phyloP scores from a whole-genome alignment of 1,284 basidiomycete species.

The Ganoderma leucocontextum region DNA sequence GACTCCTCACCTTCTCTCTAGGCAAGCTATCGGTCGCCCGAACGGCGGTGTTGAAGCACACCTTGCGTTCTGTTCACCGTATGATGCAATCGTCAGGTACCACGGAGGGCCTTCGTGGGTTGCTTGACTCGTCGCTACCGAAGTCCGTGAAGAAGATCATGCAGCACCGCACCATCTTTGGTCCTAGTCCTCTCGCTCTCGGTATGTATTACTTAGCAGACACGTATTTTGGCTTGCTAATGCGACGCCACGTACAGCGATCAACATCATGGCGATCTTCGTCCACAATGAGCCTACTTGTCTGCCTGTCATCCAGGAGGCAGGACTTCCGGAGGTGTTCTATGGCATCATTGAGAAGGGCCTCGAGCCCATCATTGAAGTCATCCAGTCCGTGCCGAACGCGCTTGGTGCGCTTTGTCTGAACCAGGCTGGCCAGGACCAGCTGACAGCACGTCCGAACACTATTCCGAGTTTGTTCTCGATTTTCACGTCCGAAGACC shows the following conservation, averaged over 20 bases:
- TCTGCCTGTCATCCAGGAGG: slow-evolving; percentile 91
- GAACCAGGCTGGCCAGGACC: slow-evolving; percentile 89
- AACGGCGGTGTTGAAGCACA: slow-evolving; percentile 84
- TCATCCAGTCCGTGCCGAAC: slow-evolving; percentile 92
- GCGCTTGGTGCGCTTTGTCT: slow-evolving; percentile 97
- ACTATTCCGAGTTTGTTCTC: slow-evolving; percentile 88
- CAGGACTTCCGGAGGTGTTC: slow-evolving; percentile 89
- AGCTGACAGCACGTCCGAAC: slow-evolving; percentile 77
- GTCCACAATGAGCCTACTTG: slow-evolving; percentile 99
- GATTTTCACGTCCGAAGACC: slow-evolving; percentile 87
- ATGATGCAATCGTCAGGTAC: slow-evolving; percentile 98
- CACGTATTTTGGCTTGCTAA: slow-evolving; percentile 8
- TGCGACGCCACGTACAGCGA: slow-evolving; percentile 59
- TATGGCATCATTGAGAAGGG: slow-evolving; percentile 87
- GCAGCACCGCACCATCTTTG: slow-evolving; percentile 84
- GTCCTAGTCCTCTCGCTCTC: slow-evolving; percentile 85
- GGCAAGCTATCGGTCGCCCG: slow-evolving; percentile 74
- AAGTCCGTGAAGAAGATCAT: slow-evolving; percentile 92
- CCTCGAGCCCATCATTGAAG: slow-evolving; percentile 90
- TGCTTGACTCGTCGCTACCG: slow-evolving; percentile 92
- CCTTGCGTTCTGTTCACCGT: slow-evolving; percentile 93
- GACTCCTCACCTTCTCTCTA: slow-evolving; percentile 35
- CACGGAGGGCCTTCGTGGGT: slow-evolving; percentile 91
- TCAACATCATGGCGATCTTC: slow-evolving; percentile 98
- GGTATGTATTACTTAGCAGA: slow-evolving; percentile 53